Evolutionary conservation across 169 alveolate species (phyloP).

Genomic region (Eimeria necatrix): DNA sequence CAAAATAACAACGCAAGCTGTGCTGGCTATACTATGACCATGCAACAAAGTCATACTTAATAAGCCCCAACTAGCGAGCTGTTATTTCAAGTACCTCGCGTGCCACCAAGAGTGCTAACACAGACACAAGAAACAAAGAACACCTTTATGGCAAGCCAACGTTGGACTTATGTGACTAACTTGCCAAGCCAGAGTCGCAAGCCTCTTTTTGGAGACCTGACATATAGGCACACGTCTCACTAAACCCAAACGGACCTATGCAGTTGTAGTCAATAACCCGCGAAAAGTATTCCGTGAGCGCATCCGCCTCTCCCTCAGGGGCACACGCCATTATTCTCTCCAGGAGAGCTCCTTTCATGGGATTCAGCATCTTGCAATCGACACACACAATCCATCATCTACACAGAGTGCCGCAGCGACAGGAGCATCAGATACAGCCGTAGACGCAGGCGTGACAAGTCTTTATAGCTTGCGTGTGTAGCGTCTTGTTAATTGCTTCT

Average conservation of each 20-base stretch:
- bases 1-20: background rate
- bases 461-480: background rate
- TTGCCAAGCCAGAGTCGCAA: background rate
- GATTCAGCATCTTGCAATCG: slow-evolving; percentile 17
- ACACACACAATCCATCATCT: background rate
- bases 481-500: background rate
- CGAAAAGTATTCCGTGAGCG: slow-evolving; percentile 50
- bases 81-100: too few species aligned
- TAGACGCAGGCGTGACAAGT: background rate
- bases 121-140: too few species aligned
- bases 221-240: background rate
- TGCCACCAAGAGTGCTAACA: too few species aligned
- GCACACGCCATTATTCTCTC: slow-evolving; percentile 35
- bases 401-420: background rate
- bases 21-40: background rate
- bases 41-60: too few species aligned
- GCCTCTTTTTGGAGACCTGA: too few species aligned
- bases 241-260: slow-evolving; percentile 39
- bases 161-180: background rate
- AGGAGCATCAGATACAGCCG: background rate
- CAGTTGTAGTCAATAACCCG: slow-evolving; percentile 78
- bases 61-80: too few species aligned
- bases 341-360: slow-evolving; percentile 19
- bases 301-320: slow-evolving; percentile 40
- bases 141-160: too few species aligned